phyloP scores from a whole-genome alignment of 768 basidiomycete species.

The Amylocystis lapponica region DNA sequence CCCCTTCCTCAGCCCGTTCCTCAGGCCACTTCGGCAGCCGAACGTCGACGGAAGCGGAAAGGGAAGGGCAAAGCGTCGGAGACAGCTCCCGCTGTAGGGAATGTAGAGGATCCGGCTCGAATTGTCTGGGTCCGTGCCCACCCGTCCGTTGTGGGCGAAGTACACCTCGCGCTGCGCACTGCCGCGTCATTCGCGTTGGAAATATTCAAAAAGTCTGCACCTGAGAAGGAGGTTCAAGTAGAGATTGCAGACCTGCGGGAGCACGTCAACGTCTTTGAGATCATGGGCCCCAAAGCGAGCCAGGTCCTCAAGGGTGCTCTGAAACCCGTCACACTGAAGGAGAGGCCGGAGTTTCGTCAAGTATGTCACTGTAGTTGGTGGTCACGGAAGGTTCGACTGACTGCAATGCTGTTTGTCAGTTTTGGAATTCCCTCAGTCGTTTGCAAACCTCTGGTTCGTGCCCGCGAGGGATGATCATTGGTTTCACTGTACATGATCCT shows the following conservation, averaged over 20 bases:
- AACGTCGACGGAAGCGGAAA: conserved; percentile 24
- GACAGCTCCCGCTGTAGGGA: conserved; percentile 1
- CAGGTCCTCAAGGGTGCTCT: conserved; percentile 51
- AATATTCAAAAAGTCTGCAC: conserved; percentile 16
- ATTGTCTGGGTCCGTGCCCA: conserved; percentile 76
- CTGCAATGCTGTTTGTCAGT: conserved; percentile 37
- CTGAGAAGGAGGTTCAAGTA: conserved; percentile 30
- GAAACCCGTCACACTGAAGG: conserved; percentile 41
- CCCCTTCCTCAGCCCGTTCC: not conserved
- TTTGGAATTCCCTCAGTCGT: conserved; percentile 59
- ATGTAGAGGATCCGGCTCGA: conserved; percentile 20
- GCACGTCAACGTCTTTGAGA: conserved; percentile 76
- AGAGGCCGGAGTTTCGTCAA: conserved; percentile 52
- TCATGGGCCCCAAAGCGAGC: conserved; percentile 69
- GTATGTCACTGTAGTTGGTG: conserved; percentile 28
- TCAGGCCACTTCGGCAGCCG: not conserved
- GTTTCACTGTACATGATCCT: conserved; percentile 80
- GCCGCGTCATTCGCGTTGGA: conserved; percentile 49
- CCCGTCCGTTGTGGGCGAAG: conserved; percentile 60
- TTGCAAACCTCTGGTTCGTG: conserved; percentile 62
- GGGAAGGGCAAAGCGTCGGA: conserved; percentile 24
- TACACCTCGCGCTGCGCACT: conserved; percentile 44
- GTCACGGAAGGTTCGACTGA: not conserved
- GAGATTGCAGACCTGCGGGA: conserved; percentile 70
- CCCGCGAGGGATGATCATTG: conserved; percentile 71